These are phyloP conservation scores for Salvia splendens DNA, from an alignment of 257 asterid genomes.

Conservation along the genomic window DNA sequence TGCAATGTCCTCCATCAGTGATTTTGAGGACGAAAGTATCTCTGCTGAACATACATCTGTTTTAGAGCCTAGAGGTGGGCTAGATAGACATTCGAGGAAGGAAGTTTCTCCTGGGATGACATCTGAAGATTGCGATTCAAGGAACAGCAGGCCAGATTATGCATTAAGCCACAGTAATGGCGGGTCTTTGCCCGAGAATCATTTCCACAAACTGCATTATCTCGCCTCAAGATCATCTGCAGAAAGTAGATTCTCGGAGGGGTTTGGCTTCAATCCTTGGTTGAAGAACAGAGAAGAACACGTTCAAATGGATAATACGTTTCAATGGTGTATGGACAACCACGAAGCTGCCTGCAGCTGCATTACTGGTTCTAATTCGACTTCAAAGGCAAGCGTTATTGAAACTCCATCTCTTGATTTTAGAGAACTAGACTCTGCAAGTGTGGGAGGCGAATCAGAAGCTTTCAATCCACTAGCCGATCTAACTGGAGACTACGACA, in stretches of 20 bases:
- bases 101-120: constrained; percentile 34
- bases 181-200: constrained; percentile 37
- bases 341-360: constrained; percentile 35
- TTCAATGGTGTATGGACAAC: constrained; percentile 45
- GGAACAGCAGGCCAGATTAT: constrained; percentile 34
- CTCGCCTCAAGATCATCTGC: constrained; percentile 45
- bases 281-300: constrained; percentile 38
- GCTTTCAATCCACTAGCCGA: constrained; percentile 70
- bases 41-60: constrained; percentile 28
- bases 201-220: constrained; percentile 34
- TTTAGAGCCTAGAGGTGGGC: constrained; percentile 31
- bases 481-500: constrained; percentile 82
- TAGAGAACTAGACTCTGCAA: constrained; percentile 46
- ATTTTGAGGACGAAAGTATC: constrained; percentile 40
- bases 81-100: constrained; percentile 29
- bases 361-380: constrained; percentile 42
- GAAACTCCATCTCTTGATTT: constrained; percentile 47
- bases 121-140: constrained; percentile 40
- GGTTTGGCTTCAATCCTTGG: constrained; percentile 35
- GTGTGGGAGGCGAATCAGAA: constrained; percentile 54
- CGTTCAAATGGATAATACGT: constrained; percentile 33
- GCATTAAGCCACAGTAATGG: constrained; percentile 37
- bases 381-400: constrained; percentile 41
- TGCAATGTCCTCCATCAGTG: constrained; percentile 48
- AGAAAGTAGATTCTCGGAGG: constrained; percentile 51